Evolutionary conservation across 495 filamentous ascomycete species (phyloP).

Genomic region (Thozetella sp.): DNA sequence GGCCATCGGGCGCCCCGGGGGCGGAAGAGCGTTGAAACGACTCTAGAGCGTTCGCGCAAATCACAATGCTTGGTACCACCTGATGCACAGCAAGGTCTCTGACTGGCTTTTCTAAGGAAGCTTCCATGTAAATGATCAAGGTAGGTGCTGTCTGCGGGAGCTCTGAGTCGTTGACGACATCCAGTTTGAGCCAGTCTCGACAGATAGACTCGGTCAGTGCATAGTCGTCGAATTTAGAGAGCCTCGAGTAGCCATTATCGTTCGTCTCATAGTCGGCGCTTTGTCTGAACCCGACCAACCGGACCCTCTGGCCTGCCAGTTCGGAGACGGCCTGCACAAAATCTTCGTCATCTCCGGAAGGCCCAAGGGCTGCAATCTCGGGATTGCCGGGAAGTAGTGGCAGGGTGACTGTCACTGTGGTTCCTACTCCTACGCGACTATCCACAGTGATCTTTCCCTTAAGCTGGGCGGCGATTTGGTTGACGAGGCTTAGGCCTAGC

Average conservation of each 20-base stretch:
- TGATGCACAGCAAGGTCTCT: not conserved
- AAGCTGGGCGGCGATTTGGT: slow-evolving; percentile 63
- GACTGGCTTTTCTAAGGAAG: not conserved
- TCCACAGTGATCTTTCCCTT: slow-evolving; percentile 61
- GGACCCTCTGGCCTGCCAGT: slow-evolving; percentile 32
- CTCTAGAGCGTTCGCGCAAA: slow-evolving; percentile 10
- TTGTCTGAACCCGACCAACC: slow-evolving; percentile 26
- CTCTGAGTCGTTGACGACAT: slow-evolving; percentile 13
- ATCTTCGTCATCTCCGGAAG: slow-evolving; percentile 8
- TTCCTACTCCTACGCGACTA: slow-evolving; percentile 58
- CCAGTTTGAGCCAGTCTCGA: slow-evolving; percentile 22
- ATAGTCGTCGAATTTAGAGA: not conserved
- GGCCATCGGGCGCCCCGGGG: slow-evolving; percentile 12
- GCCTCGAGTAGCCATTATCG: not conserved
- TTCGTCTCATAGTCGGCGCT: slow-evolving; percentile 1
- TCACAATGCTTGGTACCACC: slow-evolving; percentile 9
- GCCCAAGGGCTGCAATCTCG: slow-evolving; percentile 10
- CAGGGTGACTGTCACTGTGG: slow-evolving; percentile 56
- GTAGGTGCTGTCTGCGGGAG: slow-evolving; percentile 5
- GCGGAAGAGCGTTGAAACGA: slow-evolving; percentile 19
- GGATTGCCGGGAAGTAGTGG: slow-evolving; percentile 26
- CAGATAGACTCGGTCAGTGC: slow-evolving; percentile 23
- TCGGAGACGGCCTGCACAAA: slow-evolving; percentile 27
- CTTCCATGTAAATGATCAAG: slow-evolving; percentile 14
- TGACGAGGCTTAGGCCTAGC: slow-evolving; percentile 69